Evolutionary conservation across 192 early-diverging fungal genomes (phyloP), one percentile per base, ranked within the genome.

Genomic region (Phlyctochytrium bullatum): DNA sequence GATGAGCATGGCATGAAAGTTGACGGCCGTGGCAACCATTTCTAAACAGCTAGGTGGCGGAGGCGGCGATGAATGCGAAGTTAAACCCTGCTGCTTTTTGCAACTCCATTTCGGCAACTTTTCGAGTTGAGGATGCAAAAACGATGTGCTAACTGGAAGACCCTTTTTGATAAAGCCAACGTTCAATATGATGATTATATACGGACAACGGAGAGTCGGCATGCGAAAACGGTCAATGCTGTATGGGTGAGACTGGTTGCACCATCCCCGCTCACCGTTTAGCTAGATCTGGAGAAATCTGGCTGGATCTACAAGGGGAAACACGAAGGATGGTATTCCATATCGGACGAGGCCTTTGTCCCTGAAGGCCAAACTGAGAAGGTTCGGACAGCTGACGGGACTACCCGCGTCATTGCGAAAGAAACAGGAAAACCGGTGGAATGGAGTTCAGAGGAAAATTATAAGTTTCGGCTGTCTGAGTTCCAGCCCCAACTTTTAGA

Each of bases 1-100:
- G 96, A 98, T 69, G 96, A 98, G 69, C 96, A 98, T 73, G 96
- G 96, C 1, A 83, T 92, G 2, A 98, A 98, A 82, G 91, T 87
- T n/a, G n/a, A 33, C 30, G 60, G 6, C 60, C 35, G 6, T 58
- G 29, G 14, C 4, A 58, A 29, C 6, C 4, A 58, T 14, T 23
- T 58, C 6, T 6, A 10, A 24, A 62, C n/a, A 0, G 61, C 3
- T 69, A 91, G 90, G 96, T 98, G 58, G 92, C 96, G 77, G 88
- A 95, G 81, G 92, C 96, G 0, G 91, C 96, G 0, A 78, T 71
- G 23, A 79, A 76, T 35, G 83, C 79, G 3, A 75, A 79, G 12
- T 76, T 79, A 58, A 74, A 79, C 17, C 83, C 91, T 3, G 78
- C 88, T 35, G 80, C 68, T n/a, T 90, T 96, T 71, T 98, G 96